Percentiles rank a stretch among this genome's conserved stretches.
Conservation (phyloP, 441 rosid species). For the Iberis amara region DNA sequence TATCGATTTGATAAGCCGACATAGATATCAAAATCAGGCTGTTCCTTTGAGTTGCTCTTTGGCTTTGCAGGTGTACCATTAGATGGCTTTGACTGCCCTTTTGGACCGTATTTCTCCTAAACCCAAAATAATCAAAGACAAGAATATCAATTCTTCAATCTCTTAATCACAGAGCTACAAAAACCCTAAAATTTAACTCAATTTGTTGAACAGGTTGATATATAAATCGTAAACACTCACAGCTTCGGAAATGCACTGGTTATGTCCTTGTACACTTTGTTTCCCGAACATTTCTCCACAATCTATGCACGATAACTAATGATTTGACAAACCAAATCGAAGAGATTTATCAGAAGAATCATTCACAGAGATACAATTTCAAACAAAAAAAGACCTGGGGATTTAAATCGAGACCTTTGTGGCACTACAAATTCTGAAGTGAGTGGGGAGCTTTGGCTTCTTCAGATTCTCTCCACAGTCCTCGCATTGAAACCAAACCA, state of each 20-base stretch:
- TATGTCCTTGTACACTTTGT: constrained; percentile 73
- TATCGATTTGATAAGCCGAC: constrained; percentile 77
- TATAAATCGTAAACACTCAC: constrained; percentile 35
- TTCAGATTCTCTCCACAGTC: constrained; percentile 87
- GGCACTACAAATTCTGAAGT: constrained; percentile 82
- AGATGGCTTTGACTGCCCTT: constrained; percentile 51
- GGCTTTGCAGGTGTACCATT: constrained; percentile 61
- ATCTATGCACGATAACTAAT: constrained; percentile 84
- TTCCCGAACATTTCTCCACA: constrained; percentile 79
- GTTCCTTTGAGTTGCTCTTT: constrained; percentile 46
- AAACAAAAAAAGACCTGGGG: neutral
- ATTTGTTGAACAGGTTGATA: too few relatives aligned
- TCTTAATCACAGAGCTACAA: neutral
- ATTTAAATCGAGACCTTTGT: constrained; percentile 41
- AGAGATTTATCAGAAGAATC: constrained; percentile 10
- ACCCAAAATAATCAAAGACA: neutral
- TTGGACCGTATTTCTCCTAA: constrained; percentile 93
- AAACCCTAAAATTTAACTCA: too few relatives aligned
- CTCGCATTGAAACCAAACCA: constrained; percentile 99
- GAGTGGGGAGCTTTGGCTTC: constrained; percentile 83
- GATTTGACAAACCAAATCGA: constrained; percentile 5
- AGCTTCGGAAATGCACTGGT: constrained; percentile 83
- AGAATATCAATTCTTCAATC: neutral
- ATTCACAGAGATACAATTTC: constrained; percentile 11
- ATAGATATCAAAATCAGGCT: constrained; percentile 57